Conservation (phyloP, 495 filamentous ascomycete species). For the Cudoniella acicularis region DNA sequence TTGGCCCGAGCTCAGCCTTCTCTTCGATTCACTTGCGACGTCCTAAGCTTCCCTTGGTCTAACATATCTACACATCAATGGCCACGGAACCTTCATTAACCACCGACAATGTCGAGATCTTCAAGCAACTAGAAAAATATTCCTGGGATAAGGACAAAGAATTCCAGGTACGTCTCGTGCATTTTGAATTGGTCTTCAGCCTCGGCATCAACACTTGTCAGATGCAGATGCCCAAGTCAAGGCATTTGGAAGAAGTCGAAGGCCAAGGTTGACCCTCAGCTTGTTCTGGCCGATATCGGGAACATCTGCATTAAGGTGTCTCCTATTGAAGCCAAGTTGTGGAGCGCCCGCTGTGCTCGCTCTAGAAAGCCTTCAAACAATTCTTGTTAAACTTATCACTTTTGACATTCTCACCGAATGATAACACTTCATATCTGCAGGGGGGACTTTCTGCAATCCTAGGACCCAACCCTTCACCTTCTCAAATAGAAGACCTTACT, state of each 20-base stretch:
- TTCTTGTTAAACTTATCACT: no score
- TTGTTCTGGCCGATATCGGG: no score
- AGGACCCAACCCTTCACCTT: slow-evolving; percentile 36
- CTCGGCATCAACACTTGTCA: slow-evolving; percentile 7
- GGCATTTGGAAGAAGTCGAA: no score
- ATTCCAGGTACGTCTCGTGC: slow-evolving; percentile 49
- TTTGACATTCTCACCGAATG: not conserved
- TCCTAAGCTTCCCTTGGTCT: not conserved
- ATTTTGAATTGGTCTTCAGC: slow-evolving; percentile 8
- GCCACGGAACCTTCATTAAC: slow-evolving; percentile 16
- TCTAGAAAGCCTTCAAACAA: no score
- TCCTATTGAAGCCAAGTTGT: no score
- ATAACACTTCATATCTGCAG: slow-evolving; percentile 5
- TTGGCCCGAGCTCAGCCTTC: no score
- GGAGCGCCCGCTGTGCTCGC: no score
- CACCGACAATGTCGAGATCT: slow-evolving; percentile 25
- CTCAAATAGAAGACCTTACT: slow-evolving; percentile 38
- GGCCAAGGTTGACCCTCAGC: no score
- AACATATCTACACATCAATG: slow-evolving; percentile 11
- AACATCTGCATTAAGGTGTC: no score
- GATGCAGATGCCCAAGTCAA: not conserved
- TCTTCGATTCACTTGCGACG: no score
- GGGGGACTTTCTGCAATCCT: slow-evolving; percentile 36
- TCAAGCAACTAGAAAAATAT: slow-evolving; percentile 45
- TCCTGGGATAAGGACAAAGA: slow-evolving; percentile 50